These are phyloP conservation scores for Eutypella sp. DNA, from an alignment of 2,329 filamentous ascomycete genomes.

Conservation along the genomic window DNA sequence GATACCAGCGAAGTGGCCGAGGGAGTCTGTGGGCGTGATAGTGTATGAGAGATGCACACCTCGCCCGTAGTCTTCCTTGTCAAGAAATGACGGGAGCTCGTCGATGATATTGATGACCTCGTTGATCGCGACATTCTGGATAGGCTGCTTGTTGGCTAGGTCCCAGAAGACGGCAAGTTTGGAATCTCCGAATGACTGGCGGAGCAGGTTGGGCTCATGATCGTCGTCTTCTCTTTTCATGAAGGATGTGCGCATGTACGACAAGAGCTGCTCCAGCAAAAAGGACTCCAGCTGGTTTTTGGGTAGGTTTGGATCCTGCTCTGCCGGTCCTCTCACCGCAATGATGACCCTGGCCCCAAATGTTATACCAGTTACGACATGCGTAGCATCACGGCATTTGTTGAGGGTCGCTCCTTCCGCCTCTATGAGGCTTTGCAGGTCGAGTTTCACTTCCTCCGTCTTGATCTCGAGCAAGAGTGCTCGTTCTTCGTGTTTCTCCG, in stretches of 20 bases:
- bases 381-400: conserved; percentile 1
- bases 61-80: neutral
- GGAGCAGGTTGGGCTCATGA: neutral
- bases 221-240: neutral
- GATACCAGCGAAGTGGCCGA: neutral
- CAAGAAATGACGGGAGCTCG: neutral
- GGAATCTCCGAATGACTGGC: neutral
- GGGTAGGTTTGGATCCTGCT: neutral
- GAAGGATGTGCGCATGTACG: neutral
- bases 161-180: conserved; percentile 3
- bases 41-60: neutral
- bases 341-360: conserved; percentile 2
- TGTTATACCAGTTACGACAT: conserved; percentile 2
- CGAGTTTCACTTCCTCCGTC: neutral
- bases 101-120: neutral
- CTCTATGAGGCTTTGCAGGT: neutral
- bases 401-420: neutral
- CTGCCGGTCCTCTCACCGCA: neutral
- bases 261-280: neutral
- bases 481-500: neutral
- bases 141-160: neutral
- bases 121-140: neutral
- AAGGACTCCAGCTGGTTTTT: neutral
- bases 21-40: neutral
- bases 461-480: conserved; percentile 2